Base-by-base conservation (phyloP, 2,329 filamentous ascomycete species). In the Emericellopsis atlantica region DNA sequence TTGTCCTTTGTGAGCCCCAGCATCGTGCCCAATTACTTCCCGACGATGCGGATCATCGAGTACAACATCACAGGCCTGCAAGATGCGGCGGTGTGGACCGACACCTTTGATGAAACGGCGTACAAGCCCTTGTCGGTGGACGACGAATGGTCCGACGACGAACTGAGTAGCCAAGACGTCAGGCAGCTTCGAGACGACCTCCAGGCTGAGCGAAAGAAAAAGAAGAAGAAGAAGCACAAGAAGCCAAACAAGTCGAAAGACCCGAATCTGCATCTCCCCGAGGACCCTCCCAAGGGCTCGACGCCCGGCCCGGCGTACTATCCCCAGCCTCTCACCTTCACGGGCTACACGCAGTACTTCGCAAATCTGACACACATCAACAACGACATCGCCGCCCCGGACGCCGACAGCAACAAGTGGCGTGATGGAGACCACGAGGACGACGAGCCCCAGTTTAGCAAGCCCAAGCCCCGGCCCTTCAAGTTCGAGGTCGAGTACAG, bases 281-380 rank as follows among this genome's bases (percentile, higher is more conserved):
- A 76, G 1, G 76, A 80, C 1, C 92, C 92, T 2, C 76, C 84
- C 0, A 79, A 81, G 50, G 73, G 74, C 2, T 63, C 81, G 7
- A 76, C 77, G 6, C 90, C 90, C 0, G 92, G 92, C 0, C 92
- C 92, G 1, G 92, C 86, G 7, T 96, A 98, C 60, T 87, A 81
- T 16, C 79, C 83, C 7, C 92, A 98, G 56, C 68, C 85, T 0
- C 67, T 96, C 32, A 84, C 86, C 0, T 68, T 89, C 46, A 70
- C 82, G 4, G 79, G 85, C 5, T 95, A 87, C 59, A 87, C 79
- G 4, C 92, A 98, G 53, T 95, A 93, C 59, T 95, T 79, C 59
- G 88, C 90, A 45, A 98, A 98, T 57, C 65, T 98, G n/a, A 96
- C 90, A 0, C 65, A 76, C 44, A 81, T 95, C 61, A 93, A 96